These are phyloP conservation scores for Trichoderma semiorbis DNA, from an alignment of 2,329 filamentous ascomycete genomes.

Conservation along the genomic window DNA sequence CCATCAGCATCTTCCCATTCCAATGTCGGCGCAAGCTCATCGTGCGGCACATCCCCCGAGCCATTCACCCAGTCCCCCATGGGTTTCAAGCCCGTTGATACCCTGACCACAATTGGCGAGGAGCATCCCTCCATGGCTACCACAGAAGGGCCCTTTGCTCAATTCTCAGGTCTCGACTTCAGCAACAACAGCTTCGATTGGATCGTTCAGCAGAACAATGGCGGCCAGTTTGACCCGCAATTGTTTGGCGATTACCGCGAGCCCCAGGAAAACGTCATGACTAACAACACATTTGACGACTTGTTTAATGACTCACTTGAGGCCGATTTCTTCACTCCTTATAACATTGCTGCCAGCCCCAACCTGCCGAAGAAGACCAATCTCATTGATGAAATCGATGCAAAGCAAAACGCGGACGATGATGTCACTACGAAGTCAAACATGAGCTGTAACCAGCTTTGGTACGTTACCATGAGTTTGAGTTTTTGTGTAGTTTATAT, in stretches of 20 bases:
- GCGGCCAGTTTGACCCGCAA: constrained; percentile 83
- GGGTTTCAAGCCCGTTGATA: constrained; percentile 61
- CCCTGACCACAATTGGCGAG: constrained; percentile 62
- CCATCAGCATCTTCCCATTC: constrained; percentile 62
- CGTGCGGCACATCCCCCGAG: constrained; percentile 75
- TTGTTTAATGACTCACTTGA: constrained; percentile 76
- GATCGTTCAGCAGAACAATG: constrained; percentile 77
- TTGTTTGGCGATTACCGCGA: constrained; percentile 92
- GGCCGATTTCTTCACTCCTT: constrained; percentile 75
- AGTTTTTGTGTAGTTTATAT: neutral
- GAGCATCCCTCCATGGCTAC: constrained; percentile 49
- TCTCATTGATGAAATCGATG: constrained; percentile 75
- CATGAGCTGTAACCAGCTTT: constrained; percentile 86
- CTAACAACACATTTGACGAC: constrained; percentile 67
- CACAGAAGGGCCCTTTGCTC: constrained; percentile 33
- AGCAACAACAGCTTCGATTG: constrained; percentile 64
- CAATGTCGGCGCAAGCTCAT: constrained; percentile 57
- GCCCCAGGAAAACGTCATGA: constrained; percentile 75
- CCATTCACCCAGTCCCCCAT: constrained; percentile 68
- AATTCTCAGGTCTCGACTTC: constrained; percentile 36
- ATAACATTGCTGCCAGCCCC: constrained; percentile 59
- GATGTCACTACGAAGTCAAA: constrained; percentile 55
- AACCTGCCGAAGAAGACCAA: constrained; percentile 55
- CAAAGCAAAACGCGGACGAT: constrained; percentile 66
- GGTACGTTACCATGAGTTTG: constrained; percentile 55